Conservation (phyloP, 345 rosid species). For the Salix brachista region DNA sequence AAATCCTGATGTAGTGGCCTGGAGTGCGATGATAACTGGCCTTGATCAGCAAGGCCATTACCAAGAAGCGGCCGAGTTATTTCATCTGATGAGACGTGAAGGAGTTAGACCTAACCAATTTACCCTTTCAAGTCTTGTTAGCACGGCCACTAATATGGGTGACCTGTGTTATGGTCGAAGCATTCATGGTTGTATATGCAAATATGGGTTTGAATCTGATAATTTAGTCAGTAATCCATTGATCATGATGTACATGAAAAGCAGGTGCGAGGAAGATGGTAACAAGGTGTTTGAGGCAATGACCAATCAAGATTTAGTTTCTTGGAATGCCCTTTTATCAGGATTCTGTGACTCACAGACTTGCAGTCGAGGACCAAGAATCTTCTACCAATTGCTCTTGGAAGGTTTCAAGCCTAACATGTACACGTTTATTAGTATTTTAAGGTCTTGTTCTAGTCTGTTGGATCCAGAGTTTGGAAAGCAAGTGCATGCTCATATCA, state of each 20-base stretch:
- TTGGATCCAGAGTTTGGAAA: conserved; percentile 29
- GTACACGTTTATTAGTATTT: conserved; percentile 27
- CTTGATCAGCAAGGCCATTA: conserved; percentile 34
- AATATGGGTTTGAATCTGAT: conserved; percentile 37
- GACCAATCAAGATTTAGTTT: conserved; percentile 28
- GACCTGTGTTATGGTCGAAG: conserved; percentile 29
- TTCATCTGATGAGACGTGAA: conserved; percentile 29
- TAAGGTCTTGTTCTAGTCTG: conserved; percentile 35
- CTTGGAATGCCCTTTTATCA: conserved; percentile 43
- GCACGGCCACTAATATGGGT: conserved; percentile 26
- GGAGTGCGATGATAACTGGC: conserved; percentile 42
- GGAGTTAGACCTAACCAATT: conserved; percentile 41
- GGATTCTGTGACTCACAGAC: conserved; percentile 22
- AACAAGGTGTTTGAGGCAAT: conserved; percentile 32
- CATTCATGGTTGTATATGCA: conserved; percentile 38
- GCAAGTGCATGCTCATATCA: conserved; percentile 37
- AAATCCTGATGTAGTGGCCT: conserved; percentile 37
- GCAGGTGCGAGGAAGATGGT: conserved; percentile 29
- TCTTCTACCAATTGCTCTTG: conserved; percentile 32
- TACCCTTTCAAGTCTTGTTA: conserved; percentile 32
- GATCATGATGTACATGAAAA: conserved; percentile 43
- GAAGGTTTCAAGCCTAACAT: conserved; percentile 33
- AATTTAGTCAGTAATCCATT: conserved; percentile 34
- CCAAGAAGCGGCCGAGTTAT: conserved; percentile 32
- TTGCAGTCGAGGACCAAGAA: conserved; percentile 27